Evolutionary conservation across 495 filamentous ascomycete species (phyloP).

Genomic region (Tuber magnatum): DNA sequence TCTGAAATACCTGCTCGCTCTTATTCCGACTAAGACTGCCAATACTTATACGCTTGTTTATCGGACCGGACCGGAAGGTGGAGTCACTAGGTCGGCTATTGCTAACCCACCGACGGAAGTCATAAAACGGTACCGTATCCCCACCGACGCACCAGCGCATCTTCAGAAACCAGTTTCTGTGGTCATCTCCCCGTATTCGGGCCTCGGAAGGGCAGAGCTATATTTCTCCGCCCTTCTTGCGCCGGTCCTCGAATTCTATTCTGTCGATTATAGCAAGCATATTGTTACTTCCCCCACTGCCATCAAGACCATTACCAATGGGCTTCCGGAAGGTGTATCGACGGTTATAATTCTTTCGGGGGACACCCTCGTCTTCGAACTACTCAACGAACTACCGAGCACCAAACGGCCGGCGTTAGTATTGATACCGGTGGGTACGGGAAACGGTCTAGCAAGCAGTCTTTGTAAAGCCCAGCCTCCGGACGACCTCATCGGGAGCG

Average conservation of each 20-base stretch:
- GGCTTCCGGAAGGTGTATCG: background rate
- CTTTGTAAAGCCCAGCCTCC: conserved; percentile 42
- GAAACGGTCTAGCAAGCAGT: conserved; percentile 79
- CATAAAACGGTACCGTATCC: background rate
- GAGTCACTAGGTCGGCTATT: background rate
- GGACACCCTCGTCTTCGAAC: conserved; percentile 74
- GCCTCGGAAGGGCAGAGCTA: background rate
- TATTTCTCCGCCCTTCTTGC: background rate
- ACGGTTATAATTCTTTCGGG: conserved; percentile 70
- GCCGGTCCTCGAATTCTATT: background rate
- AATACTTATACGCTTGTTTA: background rate
- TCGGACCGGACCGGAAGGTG: background rate
- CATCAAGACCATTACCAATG: background rate
- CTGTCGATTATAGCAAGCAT: background rate
- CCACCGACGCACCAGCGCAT: background rate
- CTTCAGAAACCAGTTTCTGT: background rate
- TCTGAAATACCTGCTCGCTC: background rate
- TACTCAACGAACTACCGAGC: conserved; percentile 57
- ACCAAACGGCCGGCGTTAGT: conserved; percentile 52
- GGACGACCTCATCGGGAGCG: background rate
- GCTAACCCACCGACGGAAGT: background rate
- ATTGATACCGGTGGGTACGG: conserved; percentile 73
- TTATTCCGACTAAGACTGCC: background rate
- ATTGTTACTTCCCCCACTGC: background rate
- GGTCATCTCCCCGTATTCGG: background rate